Percentiles rank a stretch among this genome's conserved stretches.
These are phyloP conservation scores for Apiospora saccharicola DNA, from an alignment of 2,329 filamentous ascomycete genomes.

Conservation along the genomic window DNA sequence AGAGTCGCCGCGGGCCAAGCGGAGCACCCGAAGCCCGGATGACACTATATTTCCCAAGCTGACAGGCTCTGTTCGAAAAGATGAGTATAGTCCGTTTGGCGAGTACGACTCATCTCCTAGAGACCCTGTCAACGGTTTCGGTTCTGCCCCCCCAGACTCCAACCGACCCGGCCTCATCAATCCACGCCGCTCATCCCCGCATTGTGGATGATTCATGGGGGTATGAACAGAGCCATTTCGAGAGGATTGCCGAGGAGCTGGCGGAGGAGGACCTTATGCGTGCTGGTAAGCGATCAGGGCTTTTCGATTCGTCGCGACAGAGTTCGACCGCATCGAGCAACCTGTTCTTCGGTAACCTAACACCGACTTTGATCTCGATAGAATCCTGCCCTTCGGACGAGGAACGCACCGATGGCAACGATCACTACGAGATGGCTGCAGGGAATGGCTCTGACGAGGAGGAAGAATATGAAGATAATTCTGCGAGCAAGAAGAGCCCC, in stretches of 20 bases:
- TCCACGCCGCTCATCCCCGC: conserved; percentile 15
- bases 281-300: conserved; percentile 39
- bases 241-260: conserved; percentile 33
- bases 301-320: conserved; percentile 30
- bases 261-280: conserved; percentile 37
- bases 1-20: background rate
- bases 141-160: background rate
- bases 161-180: background rate
- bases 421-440: conserved; percentile 29
- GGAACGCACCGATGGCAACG: conserved; percentile 29
- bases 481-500: conserved; percentile 15
- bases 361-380: conserved; percentile 40
- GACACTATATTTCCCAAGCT: background rate
- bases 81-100: background rate
- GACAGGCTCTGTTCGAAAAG: background rate
- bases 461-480: conserved; percentile 23
- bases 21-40: background rate
- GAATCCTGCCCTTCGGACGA: conserved; percentile 37
- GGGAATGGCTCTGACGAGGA: conserved; percentile 29
- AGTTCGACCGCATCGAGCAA: conserved; percentile 34
- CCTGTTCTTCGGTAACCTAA: conserved; percentile 31
- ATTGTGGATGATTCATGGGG: conserved; percentile 32
- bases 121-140: background rate
- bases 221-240: conserved; percentile 24
- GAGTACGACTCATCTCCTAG: conserved; percentile 5